Base-by-base conservation (phyloP, 345 rosid genomes). In the Durio zibethinus region DNA sequence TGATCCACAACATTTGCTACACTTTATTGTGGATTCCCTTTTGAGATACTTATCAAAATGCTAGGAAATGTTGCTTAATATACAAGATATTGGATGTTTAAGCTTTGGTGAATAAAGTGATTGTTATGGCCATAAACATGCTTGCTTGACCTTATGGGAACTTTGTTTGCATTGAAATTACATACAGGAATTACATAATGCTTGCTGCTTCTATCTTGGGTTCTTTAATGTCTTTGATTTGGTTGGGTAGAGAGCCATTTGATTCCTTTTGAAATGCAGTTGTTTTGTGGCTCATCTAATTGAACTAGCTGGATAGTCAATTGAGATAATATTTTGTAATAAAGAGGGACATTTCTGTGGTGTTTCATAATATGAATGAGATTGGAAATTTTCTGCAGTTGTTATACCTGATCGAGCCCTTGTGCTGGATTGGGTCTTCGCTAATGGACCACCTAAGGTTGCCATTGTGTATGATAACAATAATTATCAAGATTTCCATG, bases 401-500 rank as follows among this genome's bases (percentile, higher is more conserved):
- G 42, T 76, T 77, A 94, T 93, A 77, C 97, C 96, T 5, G 82
- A 78, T 10, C 78, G 75, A 81, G 94, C 97, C 57, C 31, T 84
- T 77, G 88, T 93, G 59, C 83, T 95, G 89, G 96, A 95, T 84
- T 93, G 94, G 94, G 98, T 95, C 66, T 90, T 93, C 81, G 87
- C 97, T 82, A 93, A 95, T 86, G 99, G 99, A 80, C 98, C 87
- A 35, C 92, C 98, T 69, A 74, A 84, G 70, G 85, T 78, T 80
- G 98, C 96, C 16, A 62, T 71, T 83, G 70, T 85, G 74, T 95
- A 93, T 85, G 97, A 93, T 81, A 95, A 93, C 83, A 93, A 90
- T 78, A 64, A 82, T 73, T 69, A 2, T 38, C 90, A 87, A 83
- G 99, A 95, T 80, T 95, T 95, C 80, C 98, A 89, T 77, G 92